A percentile compares a stretch with the other conserved stretches of the same genome.
phyloP scores from a whole-genome alignment of 331 rosid genomes.

The Rosa hybrid region DNA sequence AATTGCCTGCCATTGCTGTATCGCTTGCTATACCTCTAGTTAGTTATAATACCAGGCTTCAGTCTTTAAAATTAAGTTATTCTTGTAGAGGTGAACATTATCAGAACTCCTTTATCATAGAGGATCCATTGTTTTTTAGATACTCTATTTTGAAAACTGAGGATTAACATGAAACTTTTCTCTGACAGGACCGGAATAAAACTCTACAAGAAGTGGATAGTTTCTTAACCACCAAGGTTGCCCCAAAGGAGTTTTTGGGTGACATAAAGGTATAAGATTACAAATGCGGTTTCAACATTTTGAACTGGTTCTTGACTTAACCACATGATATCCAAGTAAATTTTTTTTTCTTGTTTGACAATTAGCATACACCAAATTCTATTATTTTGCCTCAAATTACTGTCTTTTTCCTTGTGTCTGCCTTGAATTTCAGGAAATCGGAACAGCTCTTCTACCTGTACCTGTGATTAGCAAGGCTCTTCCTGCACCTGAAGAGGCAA shows the following conservation, averaged over 20 bases:
- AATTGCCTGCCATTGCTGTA: not conserved
- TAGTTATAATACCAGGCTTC: not conserved
- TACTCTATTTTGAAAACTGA: not conserved
- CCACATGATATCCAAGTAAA: not conserved
- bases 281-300: not conserved
- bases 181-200: slow-evolving; percentile 73
- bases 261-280: slow-evolving; percentile 62
- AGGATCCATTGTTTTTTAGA: not conserved
- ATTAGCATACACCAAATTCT: not conserved
- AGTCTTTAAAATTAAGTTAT: not conserved
- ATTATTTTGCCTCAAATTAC: not conserved
- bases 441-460: slow-evolving; percentile 77
- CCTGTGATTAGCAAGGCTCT: slow-evolving; percentile 56
- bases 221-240: slow-evolving; percentile 85
- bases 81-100: not conserved
- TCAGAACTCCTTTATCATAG: not conserved
- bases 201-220: slow-evolving; percentile 69
- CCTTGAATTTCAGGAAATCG: slow-evolving; percentile 62
- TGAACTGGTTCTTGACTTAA: not conserved
- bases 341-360: not conserved
- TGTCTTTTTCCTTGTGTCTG: not conserved
- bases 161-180: slow-evolving; percentile 11
- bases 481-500: slow-evolving; percentile 56
- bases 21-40: not conserved
- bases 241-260: slow-evolving; percentile 77